These are phyloP conservation scores for Nemophila menziesii DNA, from an alignment of 257 asterid genomes.

Conservation along the genomic window DNA sequence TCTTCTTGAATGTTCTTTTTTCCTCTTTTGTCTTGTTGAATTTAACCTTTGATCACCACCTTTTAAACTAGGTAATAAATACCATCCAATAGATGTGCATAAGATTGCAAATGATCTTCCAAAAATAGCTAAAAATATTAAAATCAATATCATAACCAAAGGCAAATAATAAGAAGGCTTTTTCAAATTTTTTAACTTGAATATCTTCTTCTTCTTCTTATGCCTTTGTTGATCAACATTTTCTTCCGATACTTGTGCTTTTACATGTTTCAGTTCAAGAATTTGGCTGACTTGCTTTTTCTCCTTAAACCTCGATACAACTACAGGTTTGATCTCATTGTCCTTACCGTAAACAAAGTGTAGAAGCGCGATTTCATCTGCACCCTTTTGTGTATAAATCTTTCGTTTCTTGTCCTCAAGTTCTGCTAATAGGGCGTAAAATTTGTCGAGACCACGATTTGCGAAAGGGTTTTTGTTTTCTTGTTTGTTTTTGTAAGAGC, in stretches of 20 bases:
- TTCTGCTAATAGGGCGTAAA: conserved; percentile 31
- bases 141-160: conserved; percentile 23
- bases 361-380: conserved; percentile 27
- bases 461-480: conserved; percentile 33
- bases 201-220: neutral
- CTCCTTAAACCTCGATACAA: conserved; percentile 23
- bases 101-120: conserved; percentile 42
- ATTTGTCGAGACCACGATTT: conserved; percentile 40
- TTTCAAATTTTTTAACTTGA: conserved; percentile 1
- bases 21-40: conserved; percentile 12
- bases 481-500: conserved; percentile 25
- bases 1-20: conserved; percentile 19
- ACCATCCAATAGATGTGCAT: conserved; percentile 45
- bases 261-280: neutral
- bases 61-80: conserved; percentile 20
- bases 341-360: conserved; percentile 23
- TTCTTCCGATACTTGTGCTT: neutral
- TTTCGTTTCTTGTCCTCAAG: conserved; percentile 31
- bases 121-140: conserved; percentile 24
- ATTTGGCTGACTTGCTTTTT: neutral
- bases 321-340: conserved; percentile 21
- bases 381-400: conserved; percentile 30
- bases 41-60: neutral
- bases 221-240: neutral
- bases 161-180: conserved; percentile 15